Conservation (phyloP, 805 yeast species). For the Metschnikowia corniflorae region DNA sequence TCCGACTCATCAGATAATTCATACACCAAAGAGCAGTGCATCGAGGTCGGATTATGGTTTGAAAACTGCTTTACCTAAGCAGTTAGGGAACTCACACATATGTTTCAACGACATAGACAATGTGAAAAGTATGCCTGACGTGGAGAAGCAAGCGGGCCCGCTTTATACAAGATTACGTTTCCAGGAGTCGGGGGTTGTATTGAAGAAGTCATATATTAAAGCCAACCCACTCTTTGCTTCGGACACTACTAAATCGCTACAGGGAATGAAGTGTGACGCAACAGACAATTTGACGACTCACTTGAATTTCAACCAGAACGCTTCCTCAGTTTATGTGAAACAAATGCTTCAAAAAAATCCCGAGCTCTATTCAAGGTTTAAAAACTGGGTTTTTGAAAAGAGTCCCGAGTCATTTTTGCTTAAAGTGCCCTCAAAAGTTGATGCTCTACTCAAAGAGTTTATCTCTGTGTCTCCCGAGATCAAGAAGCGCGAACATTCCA, state of each 20-base stretch:
- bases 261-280: slow-evolving; percentile 14
- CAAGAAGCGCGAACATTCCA: slow-evolving; percentile 19
- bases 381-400: slow-evolving; percentile 49
- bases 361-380: slow-evolving; percentile 49
- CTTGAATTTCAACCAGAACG: slow-evolving; percentile 29
- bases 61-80: slow-evolving; percentile 65
- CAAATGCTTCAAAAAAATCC: slow-evolving; percentile 40
- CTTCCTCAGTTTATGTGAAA: slow-evolving; percentile 28
- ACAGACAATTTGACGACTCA: slow-evolving; percentile 28
- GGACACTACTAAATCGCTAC: slow-evolving; percentile 20
- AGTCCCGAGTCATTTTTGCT: slow-evolving; percentile 39
- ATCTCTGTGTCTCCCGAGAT: slow-evolving; percentile 23
- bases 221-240: slow-evolving; percentile 43
- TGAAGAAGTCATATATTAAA: slow-evolving; percentile 29
- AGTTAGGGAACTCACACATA: slow-evolving; percentile 54
- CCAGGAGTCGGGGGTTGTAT: slow-evolving; percentile 61
- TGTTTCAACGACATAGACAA: slow-evolving; percentile 67
- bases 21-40: slow-evolving; percentile 62
- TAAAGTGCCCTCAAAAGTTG: slow-evolving; percentile 23
- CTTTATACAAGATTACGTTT: slow-evolving; percentile 61
- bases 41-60: slow-evolving; percentile 73
- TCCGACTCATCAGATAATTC: slow-evolving; percentile 74
- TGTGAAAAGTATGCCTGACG: slow-evolving; percentile 63
- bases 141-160: slow-evolving; percentile 58
- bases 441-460: slow-evolving; percentile 33